A percentile compares a stretch with the other conserved stretches of the same genome.
phyloP scores from a whole-genome alignment of 2,329 filamentous ascomycete genomes.

The Colletotrichum spinosum region DNA sequence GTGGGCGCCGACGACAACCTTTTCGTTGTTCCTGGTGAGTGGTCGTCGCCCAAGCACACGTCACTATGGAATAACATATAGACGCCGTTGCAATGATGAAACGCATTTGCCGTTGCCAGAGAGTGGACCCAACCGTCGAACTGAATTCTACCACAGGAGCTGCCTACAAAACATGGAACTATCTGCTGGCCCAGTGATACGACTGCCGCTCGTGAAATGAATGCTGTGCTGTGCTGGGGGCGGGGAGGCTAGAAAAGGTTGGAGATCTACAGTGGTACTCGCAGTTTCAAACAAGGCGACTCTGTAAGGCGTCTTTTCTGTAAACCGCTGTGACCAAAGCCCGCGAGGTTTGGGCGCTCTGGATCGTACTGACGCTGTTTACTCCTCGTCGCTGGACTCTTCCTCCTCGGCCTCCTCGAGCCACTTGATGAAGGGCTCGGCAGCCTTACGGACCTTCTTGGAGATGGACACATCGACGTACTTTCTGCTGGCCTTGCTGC shows the following conservation, averaged over 20 bases:
- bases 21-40: too few species aligned
- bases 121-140: background rate
- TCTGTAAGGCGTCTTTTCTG: too few species aligned
- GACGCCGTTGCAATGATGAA: background rate
- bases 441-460: conserved; percentile 70
- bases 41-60: too few species aligned
- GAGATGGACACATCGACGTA: conserved; percentile 64
- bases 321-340: background rate
- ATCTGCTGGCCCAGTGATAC: background rate
- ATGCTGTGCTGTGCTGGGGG: too few species aligned
- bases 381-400: conserved; percentile 71
- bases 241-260: too few species aligned
- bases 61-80: background rate
- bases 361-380: background rate
- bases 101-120: background rate
- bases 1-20: background rate
- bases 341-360: background rate
- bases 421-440: conserved; percentile 94
- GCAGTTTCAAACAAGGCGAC: too few species aligned
- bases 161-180: conserved; percentile 8
- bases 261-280: too few species aligned
- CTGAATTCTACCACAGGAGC: conserved; percentile 15
- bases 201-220: too few species aligned
- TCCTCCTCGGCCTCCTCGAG: conserved; percentile 87
- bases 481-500: conserved; percentile 96